A percentile compares a stretch with the other conserved stretches of the same genome.
Conservation (phyloP, 495 filamentous ascomycete species). For the Hypoxylon lienhwacheense region DNA sequence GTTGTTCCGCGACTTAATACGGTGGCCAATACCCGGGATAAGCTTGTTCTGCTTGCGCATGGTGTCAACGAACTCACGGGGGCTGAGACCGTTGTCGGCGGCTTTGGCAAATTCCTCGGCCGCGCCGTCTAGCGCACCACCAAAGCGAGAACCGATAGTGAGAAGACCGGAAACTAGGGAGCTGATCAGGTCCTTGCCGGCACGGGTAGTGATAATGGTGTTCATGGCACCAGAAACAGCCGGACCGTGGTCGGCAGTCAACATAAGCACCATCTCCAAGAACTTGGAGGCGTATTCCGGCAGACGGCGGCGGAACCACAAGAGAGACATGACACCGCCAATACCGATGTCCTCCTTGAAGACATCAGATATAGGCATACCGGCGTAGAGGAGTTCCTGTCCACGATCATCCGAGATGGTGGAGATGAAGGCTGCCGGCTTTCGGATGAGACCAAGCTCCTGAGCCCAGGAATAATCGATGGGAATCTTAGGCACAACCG, state of each 20-base stretch:
- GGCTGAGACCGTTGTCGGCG: conserved; percentile 95
- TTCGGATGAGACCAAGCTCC: conserved; percentile 98
- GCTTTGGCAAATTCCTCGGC: conserved; percentile 98
- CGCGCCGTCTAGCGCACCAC: conserved; percentile 96
- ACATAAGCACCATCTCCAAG: conserved; percentile 99
- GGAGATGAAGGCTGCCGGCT: conserved; percentile 99
- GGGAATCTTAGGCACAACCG: conserved; percentile 95
- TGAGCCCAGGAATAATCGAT: conserved; percentile 99
- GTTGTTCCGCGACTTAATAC: conserved; percentile 99
- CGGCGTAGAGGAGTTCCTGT: conserved; percentile 97
- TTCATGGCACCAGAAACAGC: conserved; percentile 99
- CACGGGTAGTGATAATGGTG: conserved; percentile 99
- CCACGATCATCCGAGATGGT: conserved; percentile 99
- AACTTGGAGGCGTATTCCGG: conserved; percentile 97
- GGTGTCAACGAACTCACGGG: conserved; percentile 96
- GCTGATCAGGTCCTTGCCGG: conserved; percentile 96
- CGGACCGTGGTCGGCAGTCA: conserved; percentile 98
- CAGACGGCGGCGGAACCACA: conserved; percentile 99
- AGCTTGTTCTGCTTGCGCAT: conserved; percentile 99
- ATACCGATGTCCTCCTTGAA: conserved; percentile 99
- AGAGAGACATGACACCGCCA: conserved; percentile 98
- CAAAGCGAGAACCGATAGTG: conserved; percentile 97
- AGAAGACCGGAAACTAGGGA: conserved; percentile 93
- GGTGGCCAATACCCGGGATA: conserved; percentile 98
- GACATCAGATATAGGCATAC: conserved; percentile 99